These are phyloP conservation scores for Umbelopsis sp. DNA, from an alignment of 192 early-diverging fungal genomes.

Conservation along the genomic window DNA sequence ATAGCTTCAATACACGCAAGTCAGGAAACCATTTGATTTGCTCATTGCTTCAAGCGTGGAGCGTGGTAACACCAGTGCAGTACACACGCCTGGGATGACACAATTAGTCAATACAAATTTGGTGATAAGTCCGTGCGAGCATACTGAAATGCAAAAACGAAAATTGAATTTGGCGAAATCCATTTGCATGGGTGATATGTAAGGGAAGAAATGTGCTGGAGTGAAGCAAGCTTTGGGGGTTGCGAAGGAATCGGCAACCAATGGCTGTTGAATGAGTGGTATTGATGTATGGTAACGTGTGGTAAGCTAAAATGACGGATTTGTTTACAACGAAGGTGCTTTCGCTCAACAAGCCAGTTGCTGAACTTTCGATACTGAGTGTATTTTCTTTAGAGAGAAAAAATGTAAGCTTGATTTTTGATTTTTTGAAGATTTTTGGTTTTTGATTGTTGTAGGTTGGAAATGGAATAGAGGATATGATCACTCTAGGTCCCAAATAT, in stretches of 20 bases:
- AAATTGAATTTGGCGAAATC: background rate
- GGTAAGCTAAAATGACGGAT: background rate
- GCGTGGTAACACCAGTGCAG: background rate
- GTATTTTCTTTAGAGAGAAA: too few relatives aligned
- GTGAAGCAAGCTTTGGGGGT: background rate
- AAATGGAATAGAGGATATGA: too few relatives aligned
- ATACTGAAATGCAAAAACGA: conserved; percentile 10
- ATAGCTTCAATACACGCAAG: background rate
- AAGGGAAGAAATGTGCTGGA: background rate
- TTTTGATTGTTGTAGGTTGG: background rate
- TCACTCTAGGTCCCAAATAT: conserved; percentile 8
- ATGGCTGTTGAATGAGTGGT: background rate
- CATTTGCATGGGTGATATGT: background rate
- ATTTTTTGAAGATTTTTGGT: background rate
- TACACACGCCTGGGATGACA: too few relatives aligned
- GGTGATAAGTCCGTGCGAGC: background rate
- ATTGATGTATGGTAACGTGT: background rate
- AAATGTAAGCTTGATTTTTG: too few relatives aligned
- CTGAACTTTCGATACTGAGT: background rate
- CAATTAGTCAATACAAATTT: too few relatives aligned
- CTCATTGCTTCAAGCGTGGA: background rate
- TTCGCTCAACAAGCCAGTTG: conserved; percentile 9
- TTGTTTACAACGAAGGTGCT: background rate
- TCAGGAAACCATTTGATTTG: background rate
- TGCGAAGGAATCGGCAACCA: background rate